phyloP scores from a whole-genome alignment of 192 early-diverging fungal genomes.

The Backusella luteola region DNA sequence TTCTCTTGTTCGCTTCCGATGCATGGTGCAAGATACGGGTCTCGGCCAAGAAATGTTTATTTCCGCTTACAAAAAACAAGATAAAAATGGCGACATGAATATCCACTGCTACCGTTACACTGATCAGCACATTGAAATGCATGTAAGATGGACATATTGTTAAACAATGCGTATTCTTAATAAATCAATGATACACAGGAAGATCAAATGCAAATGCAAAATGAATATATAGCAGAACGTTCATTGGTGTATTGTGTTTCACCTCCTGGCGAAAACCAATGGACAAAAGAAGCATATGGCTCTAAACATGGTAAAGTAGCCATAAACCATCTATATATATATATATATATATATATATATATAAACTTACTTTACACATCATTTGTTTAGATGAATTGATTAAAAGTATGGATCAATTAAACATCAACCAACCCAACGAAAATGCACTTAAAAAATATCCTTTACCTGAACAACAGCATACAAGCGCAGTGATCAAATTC shows the following conservation, averaged over 20 bases:
- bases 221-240: constrained; percentile 47
- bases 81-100: constrained; percentile 14
- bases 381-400: background rate
- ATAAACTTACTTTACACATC: background rate
- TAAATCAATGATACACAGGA: background rate
- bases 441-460: constrained; percentile 52
- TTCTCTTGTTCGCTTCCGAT: constrained; percentile 67
- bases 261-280: constrained; percentile 64
- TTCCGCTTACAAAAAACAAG: constrained; percentile 30
- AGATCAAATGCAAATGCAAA: constrained; percentile 14
- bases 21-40: constrained; percentile 81
- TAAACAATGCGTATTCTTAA: background rate
- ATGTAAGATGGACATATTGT: constrained; percentile 21
- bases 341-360: background rate
- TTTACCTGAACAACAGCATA: constrained; percentile 52
- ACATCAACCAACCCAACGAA: constrained; percentile 16
- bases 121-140: constrained; percentile 33
- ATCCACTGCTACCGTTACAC: constrained; percentile 44
- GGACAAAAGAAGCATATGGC: constrained; percentile 50
- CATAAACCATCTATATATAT: background rate
- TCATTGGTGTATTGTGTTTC: constrained; percentile 69
- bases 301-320: background rate
- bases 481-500: constrained; percentile 62
- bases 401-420: constrained; percentile 6
- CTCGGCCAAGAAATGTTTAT: constrained; percentile 67